Evolutionary conservation across 805 yeast genomes (phyloP), one percentile per base, ranked within the genome.

Genomic region (Kockiozyma suomiensis): DNA sequence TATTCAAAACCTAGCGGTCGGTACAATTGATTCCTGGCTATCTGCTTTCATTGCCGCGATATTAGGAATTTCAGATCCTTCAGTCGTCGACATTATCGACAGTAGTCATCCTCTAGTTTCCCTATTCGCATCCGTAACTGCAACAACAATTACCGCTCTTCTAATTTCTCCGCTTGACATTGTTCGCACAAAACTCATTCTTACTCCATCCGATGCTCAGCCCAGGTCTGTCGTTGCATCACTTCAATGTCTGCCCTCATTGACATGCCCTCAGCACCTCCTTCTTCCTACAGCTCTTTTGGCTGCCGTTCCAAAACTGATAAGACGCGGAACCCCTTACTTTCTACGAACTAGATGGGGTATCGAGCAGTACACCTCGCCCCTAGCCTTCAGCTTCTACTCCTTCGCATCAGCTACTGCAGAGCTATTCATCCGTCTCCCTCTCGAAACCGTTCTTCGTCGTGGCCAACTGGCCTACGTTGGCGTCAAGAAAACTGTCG

Each of bases 11-110:
- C 87, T 96, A 0, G 76, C 90, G 19, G 82, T 86, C 1, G 83
- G 85, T 50, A 87, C 96, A 0, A 75, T 91, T 48, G 93, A 89
- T 70, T 90, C 97, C 0, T 92, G 98, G 97, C 79, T 91, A 50
- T 87, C 96, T 0, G 97, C 97, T 2, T 83, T 92, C 64, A 71
- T 91, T 6, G 85, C 97, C 3, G 94, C 97, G 1, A 75, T 89
- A 48, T 73, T 88, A 54, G 86, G 88, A 19, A 83, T 90, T 32
- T 96, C 97, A 0, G 97, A 92, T 71, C 97, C 97, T 2, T 84
- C 85, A 62, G 87, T 90, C 71, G 85, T 90, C 66, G 96, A 90
- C 64, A 80, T 88, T 52, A 80, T 89, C 21, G 94, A 88, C 69
- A 86, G 94, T 10, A 83, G 91, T 2, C 90, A 87, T 62, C 90